Conservation (phyloP, 2,329 filamentous ascomycete genomes). For the Biscogniauxia marginata region DNA sequence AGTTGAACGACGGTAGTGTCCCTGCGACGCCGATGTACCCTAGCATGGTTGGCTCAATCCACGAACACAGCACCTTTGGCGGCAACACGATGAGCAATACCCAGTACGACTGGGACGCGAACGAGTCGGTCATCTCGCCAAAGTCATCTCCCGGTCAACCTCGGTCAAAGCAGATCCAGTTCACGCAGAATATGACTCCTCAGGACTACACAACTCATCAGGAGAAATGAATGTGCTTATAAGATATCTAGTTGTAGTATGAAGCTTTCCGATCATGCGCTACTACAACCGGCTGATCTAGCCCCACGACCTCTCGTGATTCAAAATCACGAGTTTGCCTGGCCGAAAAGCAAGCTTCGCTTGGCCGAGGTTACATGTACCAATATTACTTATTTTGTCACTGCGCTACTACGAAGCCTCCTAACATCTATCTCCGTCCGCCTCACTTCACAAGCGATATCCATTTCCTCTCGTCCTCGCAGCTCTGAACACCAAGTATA, state of each 20-base stretch:
- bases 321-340: background rate
- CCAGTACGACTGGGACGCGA: slow-evolving; percentile 52
- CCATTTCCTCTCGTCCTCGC: slow-evolving; percentile 3
- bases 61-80: slow-evolving; percentile 33
- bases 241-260: background rate
- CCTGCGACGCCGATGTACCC: slow-evolving; percentile 49
- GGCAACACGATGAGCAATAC: slow-evolving; percentile 37
- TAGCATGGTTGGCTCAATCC: slow-evolving; percentile 42
- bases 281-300: background rate
- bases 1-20: slow-evolving; percentile 42
- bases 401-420: slow-evolving; percentile 13
- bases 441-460: slow-evolving; percentile 10
- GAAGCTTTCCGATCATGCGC: background rate
- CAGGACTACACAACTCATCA: slow-evolving; percentile 37
- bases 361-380: slow-evolving; percentile 19
- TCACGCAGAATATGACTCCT: slow-evolving; percentile 46
- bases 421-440: slow-evolving; percentile 16
- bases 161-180: slow-evolving; percentile 44
- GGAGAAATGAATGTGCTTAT: slow-evolving; percentile 14
- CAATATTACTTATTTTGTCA: slow-evolving; percentile 18
- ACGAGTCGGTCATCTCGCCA: slow-evolving; percentile 40
- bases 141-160: slow-evolving; percentile 38
- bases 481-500: background rate
- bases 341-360: background rate
- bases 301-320: background rate